Base-by-base conservation (phyloP, 2,329 filamentous ascomycete genomes). In the Triangularia setosa region DNA sequence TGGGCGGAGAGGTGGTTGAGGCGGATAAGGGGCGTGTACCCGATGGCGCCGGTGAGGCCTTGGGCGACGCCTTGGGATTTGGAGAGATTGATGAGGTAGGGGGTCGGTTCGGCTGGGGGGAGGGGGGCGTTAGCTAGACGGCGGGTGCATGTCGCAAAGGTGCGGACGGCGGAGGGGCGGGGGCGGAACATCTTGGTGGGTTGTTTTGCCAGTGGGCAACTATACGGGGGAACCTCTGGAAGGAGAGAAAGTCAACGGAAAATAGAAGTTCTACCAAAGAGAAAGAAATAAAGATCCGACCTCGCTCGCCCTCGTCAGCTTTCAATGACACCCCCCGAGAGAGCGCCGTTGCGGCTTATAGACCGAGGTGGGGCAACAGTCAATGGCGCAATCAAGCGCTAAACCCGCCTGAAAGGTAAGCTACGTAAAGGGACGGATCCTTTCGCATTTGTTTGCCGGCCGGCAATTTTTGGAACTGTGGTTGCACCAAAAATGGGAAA, bases 11-110 rank as follows among this genome's bases (percentile, higher is more conserved):
- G 88, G 67, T 83, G 87, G 78, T 96, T 94, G 59, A 99, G 83
- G 58, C 91, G 89, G 77, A 99, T 96, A 61, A 99, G 86, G 1
- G 95, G 94, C 0, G 95, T 99, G 79, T 98, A 98, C 69, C 95
- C 95, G 79, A 99, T 98, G 62, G 95, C 93, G 81, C 91, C 92
- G 62, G 92, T 88, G 70, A 97, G 83, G 56, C 92, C 89, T 75
- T 89, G 85, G 58, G 91, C 88, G 64, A 92, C 79, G 63, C 91
- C 90, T 76, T 97, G 93, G 28, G 91, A 91, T 74, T 87, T 87
- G 52, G 92, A 92, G 65, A 97, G 87, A 68, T 84, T 84, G 66
- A 94, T 81, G 27, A 87, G 87, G 73, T 91, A 87, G 83, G 81
- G 53, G 76, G 75, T 53, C n/a, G n/a, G n/a, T n/a, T n/a, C n/a